Evolutionary conservation across 441 rosid genomes (phyloP).

Genomic region (Syzygium syzygioides): DNA sequence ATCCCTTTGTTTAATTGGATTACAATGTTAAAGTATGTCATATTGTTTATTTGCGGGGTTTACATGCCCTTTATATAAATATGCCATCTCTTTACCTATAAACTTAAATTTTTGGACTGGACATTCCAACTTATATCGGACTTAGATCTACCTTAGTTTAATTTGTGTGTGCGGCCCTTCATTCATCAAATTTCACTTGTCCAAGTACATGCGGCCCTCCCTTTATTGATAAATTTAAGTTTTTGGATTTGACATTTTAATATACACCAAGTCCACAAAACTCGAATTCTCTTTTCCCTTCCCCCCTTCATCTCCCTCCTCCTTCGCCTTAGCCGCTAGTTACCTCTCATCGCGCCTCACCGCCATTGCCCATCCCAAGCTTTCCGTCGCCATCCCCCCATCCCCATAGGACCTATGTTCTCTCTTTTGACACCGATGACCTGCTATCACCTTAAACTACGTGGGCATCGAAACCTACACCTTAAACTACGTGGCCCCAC

Average conservation of each 20-base stretch:
- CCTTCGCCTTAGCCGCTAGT: background rate
- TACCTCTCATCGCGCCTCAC: background rate
- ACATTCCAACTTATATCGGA: background rate
- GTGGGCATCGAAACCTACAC: too few species aligned
- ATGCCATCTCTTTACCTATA: background rate
- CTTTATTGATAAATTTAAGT: background rate
- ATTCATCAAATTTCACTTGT: background rate
- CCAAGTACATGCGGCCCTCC: accelerated
- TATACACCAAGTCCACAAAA: background rate
- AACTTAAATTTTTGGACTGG: background rate
- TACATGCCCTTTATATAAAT: background rate
- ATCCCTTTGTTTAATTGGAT: background rate
- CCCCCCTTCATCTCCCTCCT: background rate
- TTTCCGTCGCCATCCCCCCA: background rate
- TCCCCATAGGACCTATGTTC: background rate
- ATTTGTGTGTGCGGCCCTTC: accelerated
- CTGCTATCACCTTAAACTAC: background rate
- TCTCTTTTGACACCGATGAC: background rate
- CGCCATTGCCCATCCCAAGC: background rate
- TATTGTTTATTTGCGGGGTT: accelerated
- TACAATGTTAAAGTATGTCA: accelerated
- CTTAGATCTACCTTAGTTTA: background rate
- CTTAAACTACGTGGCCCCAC: too few species aligned
- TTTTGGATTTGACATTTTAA: background rate
- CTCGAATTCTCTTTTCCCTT: background rate